phyloP scores from a whole-genome alignment of 129 eudicot species.

The Erigeron canadensis region DNA sequence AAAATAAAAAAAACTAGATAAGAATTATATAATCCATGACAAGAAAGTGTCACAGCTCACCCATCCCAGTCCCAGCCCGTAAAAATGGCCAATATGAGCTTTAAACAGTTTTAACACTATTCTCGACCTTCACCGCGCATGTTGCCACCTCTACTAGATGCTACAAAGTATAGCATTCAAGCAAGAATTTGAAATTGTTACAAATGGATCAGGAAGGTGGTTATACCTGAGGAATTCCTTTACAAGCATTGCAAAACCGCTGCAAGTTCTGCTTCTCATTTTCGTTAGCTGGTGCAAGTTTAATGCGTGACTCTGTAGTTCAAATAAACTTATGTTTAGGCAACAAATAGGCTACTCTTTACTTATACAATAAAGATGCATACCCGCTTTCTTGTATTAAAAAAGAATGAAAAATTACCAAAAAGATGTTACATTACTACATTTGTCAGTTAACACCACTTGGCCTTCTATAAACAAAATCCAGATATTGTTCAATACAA shows the following conservation, averaged over 20 bases:
- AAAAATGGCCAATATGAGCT: too few species aligned
- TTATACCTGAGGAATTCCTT: slow-evolving; percentile 95
- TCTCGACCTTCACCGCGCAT: not conserved
- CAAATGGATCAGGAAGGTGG: slow-evolving; percentile 3
- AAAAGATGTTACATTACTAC: not conserved
- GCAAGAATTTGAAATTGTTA: not conserved
- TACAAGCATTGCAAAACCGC: slow-evolving; percentile 87
- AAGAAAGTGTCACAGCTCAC: too few species aligned
- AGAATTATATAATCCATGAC: too few species aligned
- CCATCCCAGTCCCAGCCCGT: too few species aligned
- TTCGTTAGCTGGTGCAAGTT: slow-evolving; percentile 69
- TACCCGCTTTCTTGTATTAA: not conserved
- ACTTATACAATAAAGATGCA: slow-evolving; percentile 9
- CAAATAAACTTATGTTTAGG: slow-evolving; percentile 22
- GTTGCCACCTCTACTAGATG: not conserved
- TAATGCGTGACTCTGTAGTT: slow-evolving; percentile 64
- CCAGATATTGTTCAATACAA: not conserved
- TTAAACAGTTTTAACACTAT: not conserved
- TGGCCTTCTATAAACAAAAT: not conserved
- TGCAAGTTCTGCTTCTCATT: slow-evolving; percentile 64
- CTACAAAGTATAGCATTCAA: not conserved
- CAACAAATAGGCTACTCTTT: slow-evolving; percentile 13
- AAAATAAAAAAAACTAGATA: too few species aligned
- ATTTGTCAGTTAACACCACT: slow-evolving; percentile 2
- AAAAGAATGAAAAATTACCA: not conserved